Conservation (phyloP, 257 asterid genomes). For the Scutellaria baicalensis region DNA sequence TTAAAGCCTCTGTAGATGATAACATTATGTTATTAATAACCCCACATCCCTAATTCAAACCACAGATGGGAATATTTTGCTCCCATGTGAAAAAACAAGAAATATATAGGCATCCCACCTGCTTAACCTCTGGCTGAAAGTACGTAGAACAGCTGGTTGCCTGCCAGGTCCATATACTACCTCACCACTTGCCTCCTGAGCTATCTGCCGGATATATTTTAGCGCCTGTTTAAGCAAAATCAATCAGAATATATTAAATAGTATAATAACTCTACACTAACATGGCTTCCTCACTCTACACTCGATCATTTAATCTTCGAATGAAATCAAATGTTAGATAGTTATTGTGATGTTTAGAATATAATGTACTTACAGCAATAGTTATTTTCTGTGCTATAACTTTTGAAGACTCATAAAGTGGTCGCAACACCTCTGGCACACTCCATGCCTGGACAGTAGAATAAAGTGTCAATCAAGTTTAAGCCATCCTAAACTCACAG, state of each 20-base stretch:
- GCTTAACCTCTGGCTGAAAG: constrained; percentile 94
- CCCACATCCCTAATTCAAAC: background rate
- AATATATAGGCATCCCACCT: constrained; percentile 30
- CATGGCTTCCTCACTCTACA: background rate
- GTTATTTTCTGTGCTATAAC: constrained; percentile 85
- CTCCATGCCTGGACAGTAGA: constrained; percentile 69
- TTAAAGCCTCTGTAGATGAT: constrained; percentile 76
- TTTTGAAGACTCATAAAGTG: constrained; percentile 90
- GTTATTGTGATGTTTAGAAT: background rate
- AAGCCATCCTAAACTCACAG: background rate
- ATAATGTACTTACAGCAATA: constrained; percentile 57
- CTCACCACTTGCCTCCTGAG: constrained; percentile 94
- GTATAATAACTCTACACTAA: no score
- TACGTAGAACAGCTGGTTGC: constrained; percentile 93
- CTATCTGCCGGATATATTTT: constrained; percentile 77
- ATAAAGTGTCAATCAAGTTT: background rate
- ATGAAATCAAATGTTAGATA: background rate
- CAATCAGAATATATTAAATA: background rate
- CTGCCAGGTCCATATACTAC: constrained; percentile 77
- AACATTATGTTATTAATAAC: background rate
- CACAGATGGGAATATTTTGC: background rate
- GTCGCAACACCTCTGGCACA: constrained; percentile 95
- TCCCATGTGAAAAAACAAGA: background rate
- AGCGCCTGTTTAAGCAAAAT: constrained; percentile 26
- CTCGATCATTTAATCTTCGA: background rate